These are phyloP conservation scores for Aquilaria yunnanensis DNA, from an alignment of 345 rosid species.

Conservation along the genomic window DNA sequence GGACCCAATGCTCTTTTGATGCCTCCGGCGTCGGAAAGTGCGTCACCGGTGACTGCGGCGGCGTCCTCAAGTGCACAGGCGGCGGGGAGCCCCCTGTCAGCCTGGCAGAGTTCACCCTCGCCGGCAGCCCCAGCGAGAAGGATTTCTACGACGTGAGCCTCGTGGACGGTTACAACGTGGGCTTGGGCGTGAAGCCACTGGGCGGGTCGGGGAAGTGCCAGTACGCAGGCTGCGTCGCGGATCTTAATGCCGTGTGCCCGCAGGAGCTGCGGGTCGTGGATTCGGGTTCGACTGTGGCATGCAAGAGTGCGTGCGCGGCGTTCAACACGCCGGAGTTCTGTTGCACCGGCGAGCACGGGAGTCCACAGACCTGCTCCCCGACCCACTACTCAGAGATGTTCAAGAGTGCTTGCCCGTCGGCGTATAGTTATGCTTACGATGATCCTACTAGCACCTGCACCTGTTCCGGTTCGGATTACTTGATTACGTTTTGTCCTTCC, in stretches of 20 bases:
- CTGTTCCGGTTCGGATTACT: constrained; percentile 64
- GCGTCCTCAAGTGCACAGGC: constrained; percentile 50
- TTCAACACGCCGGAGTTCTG: constrained; percentile 74
- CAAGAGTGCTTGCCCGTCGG: constrained; percentile 80
- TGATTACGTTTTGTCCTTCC: constrained; percentile 73
- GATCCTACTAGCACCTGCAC: constrained; percentile 80
- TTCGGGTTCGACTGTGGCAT: constrained; percentile 56
- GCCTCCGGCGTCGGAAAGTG: constrained; percentile 59
- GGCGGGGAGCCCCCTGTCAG: constrained; percentile 76
- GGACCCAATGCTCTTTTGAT: constrained; percentile 80
- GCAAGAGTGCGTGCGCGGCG: constrained; percentile 82
- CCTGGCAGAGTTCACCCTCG: constrained; percentile 72
- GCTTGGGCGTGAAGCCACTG: constrained; percentile 50
- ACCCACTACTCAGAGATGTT: constrained; percentile 70
- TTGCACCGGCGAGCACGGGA: constrained; percentile 65
- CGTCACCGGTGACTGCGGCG: constrained; percentile 81
- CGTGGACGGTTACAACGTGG: constrained; percentile 90
- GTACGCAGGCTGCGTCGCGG: constrained; percentile 70
- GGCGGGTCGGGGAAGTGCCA: constrained; percentile 72
- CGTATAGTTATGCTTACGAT: constrained; percentile 92
- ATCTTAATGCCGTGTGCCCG: constrained; percentile 64
- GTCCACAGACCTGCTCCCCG: constrained; percentile 75
- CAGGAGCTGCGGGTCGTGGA: constrained; percentile 43
- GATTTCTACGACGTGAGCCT: constrained; percentile 91
- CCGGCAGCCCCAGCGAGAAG: constrained; percentile 26